Base-by-base conservation (phyloP, 768 basidiomycete species). In the Naganishia randhawae region DNA sequence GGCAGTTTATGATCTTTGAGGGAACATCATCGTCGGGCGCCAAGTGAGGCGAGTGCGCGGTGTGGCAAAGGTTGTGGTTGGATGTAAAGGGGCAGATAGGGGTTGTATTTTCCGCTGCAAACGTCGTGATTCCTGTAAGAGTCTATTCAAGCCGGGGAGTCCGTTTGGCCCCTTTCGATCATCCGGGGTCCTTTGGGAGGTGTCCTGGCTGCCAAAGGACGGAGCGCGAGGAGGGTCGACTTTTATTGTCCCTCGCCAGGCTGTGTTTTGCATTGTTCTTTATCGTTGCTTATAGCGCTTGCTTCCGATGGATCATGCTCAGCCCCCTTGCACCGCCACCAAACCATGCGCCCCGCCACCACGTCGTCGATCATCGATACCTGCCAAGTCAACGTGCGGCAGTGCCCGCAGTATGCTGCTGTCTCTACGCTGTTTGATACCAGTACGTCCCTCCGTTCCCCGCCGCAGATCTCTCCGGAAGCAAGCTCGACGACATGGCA, bases 1-100 rank as follows among this genome's bases (percentile, higher is more conserved):
- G 77, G 77, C 41, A 68, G 22, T 78, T 78, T 71, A 70, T 78
- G 67, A 71, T 76, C 9, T 69, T 78, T 39, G 70, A 75, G 37
- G 76, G 74, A 29, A 65, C 39, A 19, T 61, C n/a, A n/a, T n/a
- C n/a, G n/a, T n/a, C n/a, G n/a, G n/a, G n/a, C n/a, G n/a, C n/a
- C n/a, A n/a, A n/a, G n/a, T n/a, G n/a, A n/a, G n/a, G n/a, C n/a
- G n/a, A n/a, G n/a, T n/a, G n/a, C n/a, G n/a, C n/a, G n/a, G n/a
- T n/a, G n/a, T n/a, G n/a, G n/a, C n/a, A n/a, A n/a, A n/a, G n/a
- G n/a, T n/a, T n/a, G n/a, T n/a, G n/a, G 25, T 22, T n/a, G n/a
- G 25, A 48, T n/a, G 45, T 48, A 48, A 13, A 48, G 19, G 45
- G 45, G 25, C n/a, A 22, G 45, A 7, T 4, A 48, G 25, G 45